phyloP scores from a whole-genome alignment of 306 rosid genomes.

The Fragaria nilgerrensis region DNA sequence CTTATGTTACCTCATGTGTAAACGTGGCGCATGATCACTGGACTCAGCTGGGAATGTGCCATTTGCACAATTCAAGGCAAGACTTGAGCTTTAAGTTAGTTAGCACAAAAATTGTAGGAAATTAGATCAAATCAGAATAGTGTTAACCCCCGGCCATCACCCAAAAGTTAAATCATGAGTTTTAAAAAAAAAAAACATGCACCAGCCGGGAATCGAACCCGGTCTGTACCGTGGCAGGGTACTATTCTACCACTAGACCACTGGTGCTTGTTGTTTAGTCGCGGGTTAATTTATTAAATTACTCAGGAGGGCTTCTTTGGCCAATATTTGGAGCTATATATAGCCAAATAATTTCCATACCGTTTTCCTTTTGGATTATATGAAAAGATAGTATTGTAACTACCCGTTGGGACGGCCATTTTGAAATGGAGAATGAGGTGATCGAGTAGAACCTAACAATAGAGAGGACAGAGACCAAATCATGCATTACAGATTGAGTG shows the following conservation, averaged over 20 bases:
- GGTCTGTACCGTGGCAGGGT: constrained; percentile 54
- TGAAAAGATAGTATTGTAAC: neutral
- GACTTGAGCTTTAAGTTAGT: neutral
- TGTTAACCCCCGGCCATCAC: neutral
- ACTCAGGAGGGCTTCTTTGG: too few relatives aligned
- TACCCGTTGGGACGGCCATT: neutral
- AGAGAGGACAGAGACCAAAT: constrained; percentile 3
- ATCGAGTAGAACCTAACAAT: neutral
- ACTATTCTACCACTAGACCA: constrained; percentile 92
- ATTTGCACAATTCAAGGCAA: neutral
- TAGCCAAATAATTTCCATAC: neutral
- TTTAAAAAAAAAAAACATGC: neutral
- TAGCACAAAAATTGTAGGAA: neutral
- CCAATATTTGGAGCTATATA: neutral
- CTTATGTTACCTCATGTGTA: neutral
- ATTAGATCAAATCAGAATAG: neutral
- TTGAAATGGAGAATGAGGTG: neutral
- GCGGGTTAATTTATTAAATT: too few relatives aligned
- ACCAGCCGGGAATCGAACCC: constrained; percentile 91
- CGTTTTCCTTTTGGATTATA: neutral
- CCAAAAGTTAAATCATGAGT: neutral
- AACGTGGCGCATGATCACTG: constrained; percentile 5
- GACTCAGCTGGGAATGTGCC: neutral
- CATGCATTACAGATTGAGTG: neutral
- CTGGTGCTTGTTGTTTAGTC: constrained; percentile 40